Base-by-base conservation (phyloP, 257 asterid species). In the Gentiana straminea region DNA sequence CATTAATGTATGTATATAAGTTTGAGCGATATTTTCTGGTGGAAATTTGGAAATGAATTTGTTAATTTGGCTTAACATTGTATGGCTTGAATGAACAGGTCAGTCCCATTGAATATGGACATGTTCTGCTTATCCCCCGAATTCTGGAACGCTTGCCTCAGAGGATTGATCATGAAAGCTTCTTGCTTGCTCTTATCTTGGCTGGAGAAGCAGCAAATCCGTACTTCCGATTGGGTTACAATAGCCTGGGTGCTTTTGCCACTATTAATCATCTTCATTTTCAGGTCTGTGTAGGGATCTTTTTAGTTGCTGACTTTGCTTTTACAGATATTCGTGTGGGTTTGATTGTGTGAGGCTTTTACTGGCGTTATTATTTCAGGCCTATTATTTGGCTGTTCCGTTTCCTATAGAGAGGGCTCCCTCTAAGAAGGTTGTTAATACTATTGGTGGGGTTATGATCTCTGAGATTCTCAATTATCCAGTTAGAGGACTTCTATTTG, bases 211-310 rank as follows among this genome's bases (percentile, higher is more conserved):
- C 96, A 1, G 88, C 82, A 37, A 79, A 74, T 62, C 97, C 97
- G 34, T 84, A 81, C 74, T 91, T 84, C 73, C 90, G 98, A 3
- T 58, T 91, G 84, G 98, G 98, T 43, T 91, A 91, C 79, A 87
- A 87, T 69, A 91, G 98, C 80, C 67, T 91, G 81, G 98, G 98
- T 49, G 98, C 98, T 50, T 91, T 91, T 75, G 98, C 95, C 56
- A 91, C 98, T 57, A 87, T 91, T 74, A 91, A 91, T 54, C 98
- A 87, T 73, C 98, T 91, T 63, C 96, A 91, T 75, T 91, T 91
- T 66, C 96, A 91, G 79, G 79, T 77, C 33, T 57, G 33, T 10
- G 7, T 41, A 7, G 39, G 45, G 38, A 36, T 35, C 5, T 37
- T 57, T 33, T 55, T 46, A 8, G 12, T 7, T 46, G 7, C 7